A percentile compares a stretch with the other conserved stretches of the same genome.
phyloP scores from a whole-genome alignment of 2,329 filamentous ascomycete genomes.

The Penicillium psychrosexuale region DNA sequence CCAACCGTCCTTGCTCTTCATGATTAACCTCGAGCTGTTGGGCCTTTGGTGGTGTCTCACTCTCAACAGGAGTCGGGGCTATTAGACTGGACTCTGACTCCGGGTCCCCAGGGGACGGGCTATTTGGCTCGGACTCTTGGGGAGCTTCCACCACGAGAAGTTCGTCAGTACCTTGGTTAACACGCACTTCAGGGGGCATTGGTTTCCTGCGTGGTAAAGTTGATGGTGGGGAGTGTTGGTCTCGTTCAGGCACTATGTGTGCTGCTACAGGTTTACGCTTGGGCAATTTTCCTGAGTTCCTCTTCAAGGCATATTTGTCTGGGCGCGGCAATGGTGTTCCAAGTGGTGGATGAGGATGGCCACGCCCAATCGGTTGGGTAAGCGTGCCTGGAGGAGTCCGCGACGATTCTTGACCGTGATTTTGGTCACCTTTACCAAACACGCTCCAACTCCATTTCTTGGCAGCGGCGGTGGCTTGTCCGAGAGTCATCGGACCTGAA shows the following conservation, averaged over 20 bases:
- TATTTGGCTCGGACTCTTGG: slow-evolving; percentile 54
- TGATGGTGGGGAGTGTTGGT: slow-evolving; percentile 43
- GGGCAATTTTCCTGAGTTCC: slow-evolving; percentile 56
- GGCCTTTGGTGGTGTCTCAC: slow-evolving; percentile 8
- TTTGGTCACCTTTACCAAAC: slow-evolving; percentile 43
- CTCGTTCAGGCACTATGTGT: slow-evolving; percentile 36
- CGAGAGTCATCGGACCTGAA: slow-evolving; percentile 43
- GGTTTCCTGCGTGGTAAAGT: slow-evolving; percentile 51
- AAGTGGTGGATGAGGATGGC: slow-evolving; percentile 75
- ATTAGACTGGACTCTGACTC: slow-evolving; percentile 11
- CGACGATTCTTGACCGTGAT: slow-evolving; percentile 41
- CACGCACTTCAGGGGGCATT: slow-evolving; percentile 29
- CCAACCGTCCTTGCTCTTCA: slow-evolving; percentile 3
- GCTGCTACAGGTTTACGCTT: slow-evolving; percentile 63
- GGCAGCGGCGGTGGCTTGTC: slow-evolving; percentile 54
- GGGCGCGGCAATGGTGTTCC: slow-evolving; percentile 74
- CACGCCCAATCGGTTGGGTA: slow-evolving; percentile 74
- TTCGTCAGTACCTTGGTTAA: slow-evolving; percentile 45
- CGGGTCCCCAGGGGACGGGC: slow-evolving; percentile 29
- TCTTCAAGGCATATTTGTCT: slow-evolving; percentile 56
- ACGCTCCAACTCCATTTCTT: slow-evolving; percentile 60
- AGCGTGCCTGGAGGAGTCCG: slow-evolving; percentile 43
- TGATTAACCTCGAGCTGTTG: not conserved
- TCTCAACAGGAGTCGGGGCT: slow-evolving; percentile 1
- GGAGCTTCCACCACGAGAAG: slow-evolving; percentile 66